phyloP scores from a whole-genome alignment of 2,329 filamentous ascomycete genomes.

The Stylonectria norvegica region DNA sequence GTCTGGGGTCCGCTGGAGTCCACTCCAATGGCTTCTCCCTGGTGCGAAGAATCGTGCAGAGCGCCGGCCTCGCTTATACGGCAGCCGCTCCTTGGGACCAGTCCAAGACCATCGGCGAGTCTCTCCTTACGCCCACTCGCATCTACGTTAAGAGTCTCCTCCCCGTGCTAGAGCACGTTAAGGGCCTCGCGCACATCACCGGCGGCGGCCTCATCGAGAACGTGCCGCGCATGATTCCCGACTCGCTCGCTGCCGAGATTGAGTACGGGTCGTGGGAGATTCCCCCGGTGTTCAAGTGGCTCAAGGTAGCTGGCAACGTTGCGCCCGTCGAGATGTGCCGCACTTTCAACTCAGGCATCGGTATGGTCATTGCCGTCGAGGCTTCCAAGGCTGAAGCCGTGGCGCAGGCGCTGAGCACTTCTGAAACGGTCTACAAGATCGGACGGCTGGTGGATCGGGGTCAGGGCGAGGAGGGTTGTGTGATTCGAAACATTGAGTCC shows the following conservation, averaged over 20 bases:
- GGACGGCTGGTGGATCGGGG: slow-evolving; percentile 65
- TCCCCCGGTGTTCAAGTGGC: slow-evolving; percentile 80
- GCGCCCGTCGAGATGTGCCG: slow-evolving; percentile 76
- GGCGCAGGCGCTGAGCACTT: slow-evolving; percentile 55
- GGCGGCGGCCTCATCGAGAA: slow-evolving; percentile 92
- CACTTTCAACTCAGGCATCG: slow-evolving; percentile 92
- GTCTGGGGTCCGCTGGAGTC: slow-evolving; percentile 78
- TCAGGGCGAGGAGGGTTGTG: slow-evolving; percentile 33
- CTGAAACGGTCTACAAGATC: slow-evolving; percentile 73
- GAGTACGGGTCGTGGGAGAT: slow-evolving; percentile 73
- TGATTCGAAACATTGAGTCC: slow-evolving; percentile 33
- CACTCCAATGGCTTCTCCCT: slow-evolving; percentile 98
- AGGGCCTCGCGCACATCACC: slow-evolving; percentile 95
- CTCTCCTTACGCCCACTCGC: slow-evolving; percentile 81
- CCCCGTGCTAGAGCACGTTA: slow-evolving; percentile 65
- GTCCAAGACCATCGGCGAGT: slow-evolving; percentile 63
- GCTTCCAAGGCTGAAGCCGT: slow-evolving; percentile 60
- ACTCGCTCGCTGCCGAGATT: slow-evolving; percentile 73
- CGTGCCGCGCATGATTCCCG: slow-evolving; percentile 87
- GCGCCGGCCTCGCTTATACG: slow-evolving; percentile 66
- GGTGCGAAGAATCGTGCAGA: slow-evolving; percentile 82
- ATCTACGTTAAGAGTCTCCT: slow-evolving; percentile 90
- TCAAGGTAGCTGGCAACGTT: slow-evolving; percentile 71
- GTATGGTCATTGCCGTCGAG: slow-evolving; percentile 86
- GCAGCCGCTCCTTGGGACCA: slow-evolving; percentile 74